Evolutionary conservation across 768 basidiomycete species (phyloP), one percentile per base, ranked within the genome.

Genomic region (Pulveroboletus frians): DNA sequence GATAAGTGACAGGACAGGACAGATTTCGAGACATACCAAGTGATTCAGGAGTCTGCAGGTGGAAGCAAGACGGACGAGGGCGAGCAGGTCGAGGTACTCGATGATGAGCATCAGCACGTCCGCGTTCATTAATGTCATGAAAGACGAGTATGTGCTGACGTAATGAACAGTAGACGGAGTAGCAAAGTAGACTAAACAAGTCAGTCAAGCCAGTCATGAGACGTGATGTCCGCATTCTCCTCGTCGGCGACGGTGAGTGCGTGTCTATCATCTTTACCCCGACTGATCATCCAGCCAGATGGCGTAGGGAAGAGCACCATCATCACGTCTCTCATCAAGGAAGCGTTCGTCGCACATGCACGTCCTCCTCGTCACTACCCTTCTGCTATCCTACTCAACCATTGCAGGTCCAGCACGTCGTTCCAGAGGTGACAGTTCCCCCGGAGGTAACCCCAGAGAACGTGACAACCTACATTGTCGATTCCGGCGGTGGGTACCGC

Each of bases 271-370:
- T 39, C 9, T 21, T n/a, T 9, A 5, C 15, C 44, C 23, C 23
- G 5, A 11, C 44, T 55, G 38, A 50, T 42, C 35, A 47, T 46
- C 45, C 34, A n/a, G 9, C 31, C 67, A 97, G 93, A 95, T 76
- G 91, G 90, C 56, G 95, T 97, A 60, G 95, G 95, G 56, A 99
- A 99, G 76, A 94, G 92, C 68, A 93, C 92, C 39, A 93, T 98
- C 64, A 84, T 98, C 65, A 96, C 92, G 17, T 92, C 92, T 31
- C 78, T 97, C 65, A 97, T 99, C 71, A 97, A 97, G 68, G 92
- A 95, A 68, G 85, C 88, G 29, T 96, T 87, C 66, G 88, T 97
- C 44, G 74, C 88, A 35, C 88, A 93, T 71, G 94, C 93, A 69
- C 55, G 77, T 64, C 36, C 18, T 40, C 45, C 32, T 21, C 17